A percentile compares a stretch with the other conserved stretches of the same genome.
phyloP scores from a whole-genome alignment of 106 monocot species.

The Dendrobium chrysotoxum region DNA sequence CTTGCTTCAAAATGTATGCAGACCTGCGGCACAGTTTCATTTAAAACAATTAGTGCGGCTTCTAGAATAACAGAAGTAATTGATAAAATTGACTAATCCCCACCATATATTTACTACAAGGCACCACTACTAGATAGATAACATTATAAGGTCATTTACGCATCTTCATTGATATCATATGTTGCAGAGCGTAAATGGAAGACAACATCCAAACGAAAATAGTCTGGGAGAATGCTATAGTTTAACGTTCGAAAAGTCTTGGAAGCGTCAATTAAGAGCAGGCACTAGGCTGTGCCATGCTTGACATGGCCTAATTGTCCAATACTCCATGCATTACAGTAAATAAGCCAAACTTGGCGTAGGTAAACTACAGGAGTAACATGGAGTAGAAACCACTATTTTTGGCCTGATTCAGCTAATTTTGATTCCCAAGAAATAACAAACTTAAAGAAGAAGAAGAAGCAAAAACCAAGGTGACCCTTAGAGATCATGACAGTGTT shows the following conservation, averaged over 20 bases:
- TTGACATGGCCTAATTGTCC: background rate
- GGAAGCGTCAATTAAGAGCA: background rate
- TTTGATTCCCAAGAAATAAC: no score
- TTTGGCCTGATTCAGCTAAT: no score
- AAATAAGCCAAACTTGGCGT: no score
- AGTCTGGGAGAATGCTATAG: background rate
- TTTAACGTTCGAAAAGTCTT: background rate
- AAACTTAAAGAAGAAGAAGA: no score
- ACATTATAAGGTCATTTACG: background rate
- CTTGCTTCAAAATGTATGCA: conserved; percentile 92
- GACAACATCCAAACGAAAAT: background rate
- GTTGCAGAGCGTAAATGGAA: background rate
- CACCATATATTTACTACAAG: background rate
- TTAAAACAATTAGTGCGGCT: background rate
- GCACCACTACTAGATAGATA: background rate
- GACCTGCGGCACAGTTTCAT: conserved; percentile 36
- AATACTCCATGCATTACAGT: no score
- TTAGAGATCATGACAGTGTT: no score
- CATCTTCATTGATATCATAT: background rate
- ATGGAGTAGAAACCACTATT: no score
- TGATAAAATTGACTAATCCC: background rate
- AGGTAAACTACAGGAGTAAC: no score
- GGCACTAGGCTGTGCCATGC: background rate
- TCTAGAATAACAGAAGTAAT: background rate
- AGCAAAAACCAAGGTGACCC: no score